phyloP scores from a whole-genome alignment of 139 green algal species.

The Chlamydomonas sp. region DNA sequence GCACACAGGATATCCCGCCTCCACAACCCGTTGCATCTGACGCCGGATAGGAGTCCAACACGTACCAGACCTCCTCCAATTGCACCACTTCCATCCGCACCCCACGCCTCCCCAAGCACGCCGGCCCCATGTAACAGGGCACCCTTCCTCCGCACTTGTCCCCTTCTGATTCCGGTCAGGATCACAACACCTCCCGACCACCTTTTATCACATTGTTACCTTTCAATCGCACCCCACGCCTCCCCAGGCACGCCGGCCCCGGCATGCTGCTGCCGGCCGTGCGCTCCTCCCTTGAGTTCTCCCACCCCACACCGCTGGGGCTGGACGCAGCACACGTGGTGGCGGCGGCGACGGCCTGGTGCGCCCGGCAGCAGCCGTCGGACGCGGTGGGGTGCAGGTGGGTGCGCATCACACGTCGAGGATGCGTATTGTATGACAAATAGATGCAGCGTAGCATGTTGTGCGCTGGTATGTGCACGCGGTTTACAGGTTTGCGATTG shows the following conservation, averaged over 20 bases:
- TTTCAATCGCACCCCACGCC: not conserved
- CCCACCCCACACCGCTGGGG: slow-evolving; percentile 23
- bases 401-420: too few species aligned
- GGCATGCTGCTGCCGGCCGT: not conserved
- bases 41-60: not conserved
- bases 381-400: not conserved
- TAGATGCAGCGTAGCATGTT: too few species aligned
- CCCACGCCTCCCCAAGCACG: too few species aligned
- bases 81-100: not conserved
- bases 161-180: not conserved
- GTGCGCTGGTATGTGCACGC: too few species aligned
- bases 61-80: not conserved
- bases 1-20: not conserved
- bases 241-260: not conserved
- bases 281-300: slow-evolving; percentile 8
- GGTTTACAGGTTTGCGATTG: too few species aligned
- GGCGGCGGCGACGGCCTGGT: slow-evolving; percentile 28
- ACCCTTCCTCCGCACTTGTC: not conserved
- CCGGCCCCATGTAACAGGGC: not conserved
- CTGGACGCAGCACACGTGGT: slow-evolving; percentile 27
- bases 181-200: not conserved
- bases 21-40: not conserved
- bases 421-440: too few species aligned
- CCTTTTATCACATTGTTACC: not conserved
- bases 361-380: not conserved